Base-by-base conservation (phyloP, 2,329 filamentous ascomycete species). In the Pseudonectria foliicola region DNA sequence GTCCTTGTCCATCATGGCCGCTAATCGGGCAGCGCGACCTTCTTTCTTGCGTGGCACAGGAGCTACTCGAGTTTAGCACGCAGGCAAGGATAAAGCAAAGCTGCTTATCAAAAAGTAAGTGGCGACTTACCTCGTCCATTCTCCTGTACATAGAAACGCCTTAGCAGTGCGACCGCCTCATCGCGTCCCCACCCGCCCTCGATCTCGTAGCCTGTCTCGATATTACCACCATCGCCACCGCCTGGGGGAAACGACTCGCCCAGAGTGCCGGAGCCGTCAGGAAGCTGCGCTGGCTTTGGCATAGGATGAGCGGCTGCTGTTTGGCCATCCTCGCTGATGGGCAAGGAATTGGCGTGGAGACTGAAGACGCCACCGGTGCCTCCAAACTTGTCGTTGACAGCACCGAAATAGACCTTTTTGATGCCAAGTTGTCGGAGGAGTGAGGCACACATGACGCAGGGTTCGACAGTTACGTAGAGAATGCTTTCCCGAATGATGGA, bases 391-490 rank as follows among this genome's bases (percentile, higher is more conserved):
- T 98, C 92, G 59, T 98, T 98, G 50, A 85, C 78, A 40, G 89
- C 94, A 4, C 92, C 93, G 60, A 92, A 98, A 61, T 90, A 96
- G 23, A 98, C 92, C 47, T 82, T 83, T 43, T 83, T 77, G 60
- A 98, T 88, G 11, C 80, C 77, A 45, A 93, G 82, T 61, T 98
- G 93, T 33, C 88, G 79, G 33, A 98, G 73, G 34, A 93, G 78
- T 6, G 88, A 93, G 10, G 92, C 92, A 57, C 92, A 98, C 92
- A 98, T 98, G 65, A 98, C 87, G 60, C 92, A 98, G 4, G 92
- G 92, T 63, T 98, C 93, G 35, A 98, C 90, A 0, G 92, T 98
- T 31, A 98, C 92, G 61, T 98, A 98, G 33, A 98, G 76, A 8
- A 80, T 83, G 48, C 73, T 73, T 45, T 89, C 76, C 26, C 68